Evolutionary conservation across 2,329 filamentous ascomycete genomes (phyloP), one percentile per base, ranked within the genome.

Genomic region (Huntiella savannae): DNA sequence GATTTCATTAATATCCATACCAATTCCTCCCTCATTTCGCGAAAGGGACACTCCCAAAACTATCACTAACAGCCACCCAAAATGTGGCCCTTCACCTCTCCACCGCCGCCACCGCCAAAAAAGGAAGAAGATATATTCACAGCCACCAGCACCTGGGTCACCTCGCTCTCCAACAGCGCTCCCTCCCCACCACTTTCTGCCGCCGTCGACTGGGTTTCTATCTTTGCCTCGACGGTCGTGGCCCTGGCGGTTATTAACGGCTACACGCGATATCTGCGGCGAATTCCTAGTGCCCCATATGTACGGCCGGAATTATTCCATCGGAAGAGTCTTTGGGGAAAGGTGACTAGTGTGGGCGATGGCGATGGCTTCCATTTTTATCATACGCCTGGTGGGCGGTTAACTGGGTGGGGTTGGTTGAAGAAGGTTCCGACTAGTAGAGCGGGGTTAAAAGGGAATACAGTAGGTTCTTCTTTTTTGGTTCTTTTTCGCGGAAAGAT

Each of bases 311-410:
- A 68, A 8, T 80, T 79, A 57, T 88, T 88, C 58, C 75, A 82
- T 40, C 77, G 68, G 50, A 72, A 82, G 54, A 87, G 75, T 54
- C 58, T 98, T 37, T 81, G 88, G 54, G 91, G 91, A 11, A 73
- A 73, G 51, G 91, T 96, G 37, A 95, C 88, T 10, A 86, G 82
- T 54, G 91, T 98, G 17, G 91, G 92, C 37, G 91, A 98, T 68
- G 92, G 86, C 3, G 91, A 98, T 62, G 88, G 88, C 58, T 95
- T 98, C 60, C 81, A 91, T 54, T 61, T 98, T 41, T 98, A 81
- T 59, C 91, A 98, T 60, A 96, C 86, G 0, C 91, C 91, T 0
- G 88, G 88, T n/a, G 91, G 91, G 8, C 71, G 77, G 53, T 61
- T 87, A 44, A 71, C 80, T 8, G 91, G 91, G 45, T 98, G 91